A percentile compares a stretch with the other conserved stretches of the same genome.
Evolutionary conservation across 2,329 filamentous ascomycete genomes (phyloP).

Genomic region (Endoconidiophora polonica): DNA sequence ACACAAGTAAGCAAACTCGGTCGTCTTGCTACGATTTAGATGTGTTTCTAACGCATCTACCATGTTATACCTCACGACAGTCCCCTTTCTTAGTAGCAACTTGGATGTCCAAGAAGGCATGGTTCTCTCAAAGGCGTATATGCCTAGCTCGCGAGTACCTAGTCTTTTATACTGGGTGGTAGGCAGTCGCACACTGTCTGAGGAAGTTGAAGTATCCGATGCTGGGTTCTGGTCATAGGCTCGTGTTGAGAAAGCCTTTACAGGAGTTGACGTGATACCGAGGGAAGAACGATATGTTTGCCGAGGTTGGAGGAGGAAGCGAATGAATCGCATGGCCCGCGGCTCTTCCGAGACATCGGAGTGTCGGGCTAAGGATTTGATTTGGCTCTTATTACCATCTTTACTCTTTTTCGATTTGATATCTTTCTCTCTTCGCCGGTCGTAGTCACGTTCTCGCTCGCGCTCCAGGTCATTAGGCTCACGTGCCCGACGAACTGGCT

Average conservation of each 20-base stretch:
- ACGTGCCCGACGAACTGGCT: no score
- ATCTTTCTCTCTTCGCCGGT: background rate
- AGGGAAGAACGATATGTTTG: no score
- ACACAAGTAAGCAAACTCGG: slow-evolving; percentile 63
- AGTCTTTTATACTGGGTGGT: background rate
- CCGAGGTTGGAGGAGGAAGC: background rate
- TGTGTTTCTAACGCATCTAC: background rate
- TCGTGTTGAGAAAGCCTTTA: no score
- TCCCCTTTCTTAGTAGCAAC: background rate
- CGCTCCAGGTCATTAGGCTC: background rate
- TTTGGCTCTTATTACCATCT: background rate
- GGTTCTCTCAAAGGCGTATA: background rate
- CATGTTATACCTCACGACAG: background rate
- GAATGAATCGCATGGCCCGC: slow-evolving; percentile 1
- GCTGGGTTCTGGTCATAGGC: slow-evolving; percentile 16
- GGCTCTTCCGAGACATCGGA: slow-evolving; percentile 1
- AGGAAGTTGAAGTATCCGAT: slow-evolving; percentile 26
- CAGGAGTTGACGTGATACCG: no score
- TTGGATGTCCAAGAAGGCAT: background rate
- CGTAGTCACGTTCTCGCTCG: background rate
- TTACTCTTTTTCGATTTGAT: background rate
- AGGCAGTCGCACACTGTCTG: no score
- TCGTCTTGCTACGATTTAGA: slow-evolving; percentile 22
- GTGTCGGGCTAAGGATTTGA: background rate
- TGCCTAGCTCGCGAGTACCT: background rate